Evolutionary conservation across 2,329 filamentous ascomycete species (phyloP), one percentile per base, ranked within the genome.

Genomic region (Aspergillus costaricaensis): DNA sequence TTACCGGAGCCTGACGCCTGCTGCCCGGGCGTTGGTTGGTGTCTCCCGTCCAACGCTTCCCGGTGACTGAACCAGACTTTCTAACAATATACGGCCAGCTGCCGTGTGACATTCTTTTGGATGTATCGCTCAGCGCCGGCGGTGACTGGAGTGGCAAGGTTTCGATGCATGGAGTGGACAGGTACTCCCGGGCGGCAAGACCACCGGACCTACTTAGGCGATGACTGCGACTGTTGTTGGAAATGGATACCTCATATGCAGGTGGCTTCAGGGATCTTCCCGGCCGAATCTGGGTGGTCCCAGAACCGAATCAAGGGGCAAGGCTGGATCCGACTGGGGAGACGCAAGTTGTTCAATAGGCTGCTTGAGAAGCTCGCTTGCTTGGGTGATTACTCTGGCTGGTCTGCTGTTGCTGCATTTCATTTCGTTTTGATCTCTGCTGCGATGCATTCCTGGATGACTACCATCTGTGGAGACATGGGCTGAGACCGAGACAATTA

Each of bases 201-300:
- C 53, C 30, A 27, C 9, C 27, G 27, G 23, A 44, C 32, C 32
- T 17, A 36, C 15, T 23, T 50, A 47, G 32, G 48, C 41, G 58
- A 47, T 44, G 27, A 30, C 10, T 30, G 27, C 9, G 47, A 38
- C 25, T 47, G 38, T 47, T 38, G 30, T 41, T 48, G 53, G 39
- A 62, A 57, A 57, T 63, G 43, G 59, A 61, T 59, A 55, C 55
- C 62, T 66, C 64, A 62, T 51, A 66, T 66, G 64, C 63, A 62
- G 48, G 54, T 21, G 14, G 30, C 32, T 52, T 36, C 63, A 55
- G 49, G 64, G 61, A 59, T 65, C 49, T 59, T 58, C 61, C 62
- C 55, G 39, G 58, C 27, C 49, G 54, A 43, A 57, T 55, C 36
- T 43, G 49, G 53, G 32, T 55, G 51, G 53, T n/a, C 25, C 47